Evolutionary conservation across 179 eudicot species (phyloP).

Genomic region (Silene noctiflora): DNA sequence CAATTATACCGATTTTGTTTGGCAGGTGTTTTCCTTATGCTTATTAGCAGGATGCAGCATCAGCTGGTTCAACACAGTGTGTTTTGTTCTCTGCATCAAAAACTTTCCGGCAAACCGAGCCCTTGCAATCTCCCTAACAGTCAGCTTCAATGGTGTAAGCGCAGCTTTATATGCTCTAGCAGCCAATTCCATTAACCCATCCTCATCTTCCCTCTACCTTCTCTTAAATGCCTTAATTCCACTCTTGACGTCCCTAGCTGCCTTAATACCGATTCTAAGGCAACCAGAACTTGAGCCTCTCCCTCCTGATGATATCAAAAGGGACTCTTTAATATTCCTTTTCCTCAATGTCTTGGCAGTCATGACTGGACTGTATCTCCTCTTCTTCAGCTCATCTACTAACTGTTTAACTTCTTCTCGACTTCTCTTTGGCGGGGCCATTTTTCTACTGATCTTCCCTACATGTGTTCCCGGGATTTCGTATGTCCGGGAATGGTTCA

Average conservation of each 20-base stretch:
- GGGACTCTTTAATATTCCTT: conserved; percentile 54
- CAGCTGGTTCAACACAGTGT: conserved; percentile 95
- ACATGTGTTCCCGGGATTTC: conserved; percentile 62
- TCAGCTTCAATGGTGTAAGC: conserved; percentile 85
- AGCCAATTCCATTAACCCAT: conserved; percentile 55
- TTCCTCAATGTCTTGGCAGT: conserved; percentile 57
- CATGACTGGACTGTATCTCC: conserved; percentile 75
- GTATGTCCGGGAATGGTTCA: conserved; percentile 70
- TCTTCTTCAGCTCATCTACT: conserved; percentile 43
- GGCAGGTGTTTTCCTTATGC: conserved; percentile 73
- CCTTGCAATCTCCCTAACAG: conserved; percentile 71
- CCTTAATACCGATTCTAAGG: conserved; percentile 61
- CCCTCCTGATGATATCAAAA: conserved; percentile 34
- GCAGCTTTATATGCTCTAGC: conserved; percentile 83
- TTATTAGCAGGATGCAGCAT: conserved; percentile 87
- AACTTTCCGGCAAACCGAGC: conserved; percentile 69
- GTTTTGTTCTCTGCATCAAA: conserved; percentile 71
- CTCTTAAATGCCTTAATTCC: conserved; percentile 68
- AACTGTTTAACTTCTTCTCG: conserved; percentile 29
- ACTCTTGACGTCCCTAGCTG: conserved; percentile 49
- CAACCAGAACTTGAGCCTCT: conserved; percentile 49
- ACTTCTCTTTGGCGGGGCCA: conserved; percentile 56
- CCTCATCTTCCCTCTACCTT: conserved; percentile 56
- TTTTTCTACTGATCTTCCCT: conserved; percentile 58
- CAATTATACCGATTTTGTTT: background rate